phyloP scores from a whole-genome alignment of 139 green algal species.

The Zygnema cylindricum region DNA sequence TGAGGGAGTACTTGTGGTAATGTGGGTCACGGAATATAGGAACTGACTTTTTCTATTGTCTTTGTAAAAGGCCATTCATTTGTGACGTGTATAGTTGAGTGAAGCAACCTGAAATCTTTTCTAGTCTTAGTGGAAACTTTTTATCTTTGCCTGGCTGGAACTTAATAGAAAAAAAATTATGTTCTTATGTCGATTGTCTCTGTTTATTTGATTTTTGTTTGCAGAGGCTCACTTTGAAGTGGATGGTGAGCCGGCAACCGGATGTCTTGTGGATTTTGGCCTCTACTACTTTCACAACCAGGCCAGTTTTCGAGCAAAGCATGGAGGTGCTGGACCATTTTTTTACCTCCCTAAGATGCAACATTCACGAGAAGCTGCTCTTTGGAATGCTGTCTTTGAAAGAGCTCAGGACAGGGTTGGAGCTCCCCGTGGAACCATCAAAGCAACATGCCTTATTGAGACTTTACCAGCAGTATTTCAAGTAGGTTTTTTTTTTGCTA shows the following conservation, averaged over 20 bases:
- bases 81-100: too few relatives aligned
- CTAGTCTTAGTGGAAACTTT: too few relatives aligned
- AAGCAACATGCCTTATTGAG: constrained; percentile 87
- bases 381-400: constrained; percentile 63
- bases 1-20: too few relatives aligned
- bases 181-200: too few relatives aligned
- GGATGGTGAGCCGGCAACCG: constrained; percentile 73
- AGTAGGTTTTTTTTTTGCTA: not conserved
- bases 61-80: too few relatives aligned
- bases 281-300: constrained; percentile 90
- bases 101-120: too few relatives aligned
- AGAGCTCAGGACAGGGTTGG: constrained; percentile 71
- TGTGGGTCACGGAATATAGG: too few relatives aligned
- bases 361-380: constrained; percentile 80
- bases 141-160: too few relatives aligned
- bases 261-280: constrained; percentile 84
- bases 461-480: constrained; percentile 84
- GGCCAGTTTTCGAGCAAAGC: constrained; percentile 47
- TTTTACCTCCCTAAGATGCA: constrained; percentile 95
- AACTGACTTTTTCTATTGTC: too few relatives aligned
- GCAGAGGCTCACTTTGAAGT: constrained; percentile 82
- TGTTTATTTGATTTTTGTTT: not conserved
- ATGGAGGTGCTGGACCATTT: constrained; percentile 75
- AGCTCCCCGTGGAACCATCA: constrained; percentile 77
- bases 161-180: too few relatives aligned